A percentile compares a stretch with the other conserved stretches of the same genome.
phyloP scores from a whole-genome alignment of 768 basidiomycete genomes.

The Tephrocybe sp. region DNA sequence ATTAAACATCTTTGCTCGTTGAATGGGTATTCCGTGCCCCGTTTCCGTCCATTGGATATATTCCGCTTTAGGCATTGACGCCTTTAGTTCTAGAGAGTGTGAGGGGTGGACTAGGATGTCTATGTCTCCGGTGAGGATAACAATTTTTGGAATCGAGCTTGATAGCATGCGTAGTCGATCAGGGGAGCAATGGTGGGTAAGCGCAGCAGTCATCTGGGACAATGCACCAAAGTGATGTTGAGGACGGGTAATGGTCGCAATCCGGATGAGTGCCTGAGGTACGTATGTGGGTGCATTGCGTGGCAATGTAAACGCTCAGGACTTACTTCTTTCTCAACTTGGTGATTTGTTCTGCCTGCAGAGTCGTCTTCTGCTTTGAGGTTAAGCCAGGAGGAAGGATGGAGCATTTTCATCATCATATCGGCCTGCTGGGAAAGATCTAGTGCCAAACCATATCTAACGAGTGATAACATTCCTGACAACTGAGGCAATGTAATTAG shows the following conservation, averaged over 20 bases:
- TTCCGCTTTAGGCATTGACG: slow-evolving; percentile 60
- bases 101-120: slow-evolving; percentile 56
- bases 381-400: slow-evolving; percentile 61
- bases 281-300: not conserved
- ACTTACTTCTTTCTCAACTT: slow-evolving; percentile 56
- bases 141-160: slow-evolving; percentile 59
- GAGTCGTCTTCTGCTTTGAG: slow-evolving; percentile 51
- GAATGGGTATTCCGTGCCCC: slow-evolving; percentile 63
- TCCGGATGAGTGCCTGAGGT: slow-evolving; percentile 45
- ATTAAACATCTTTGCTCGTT: slow-evolving; percentile 53
- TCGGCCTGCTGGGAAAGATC: slow-evolving; percentile 50
- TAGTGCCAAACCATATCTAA: slow-evolving; percentile 38
- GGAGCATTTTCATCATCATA: slow-evolving; percentile 57
- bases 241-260: slow-evolving; percentile 51
- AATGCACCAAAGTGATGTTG: slow-evolving; percentile 63
- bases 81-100: slow-evolving; percentile 54
- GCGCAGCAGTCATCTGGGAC: slow-evolving; percentile 70
- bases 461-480: slow-evolving; percentile 35
- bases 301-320: not conserved
- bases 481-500: slow-evolving; percentile 30
- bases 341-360: slow-evolving; percentile 61
- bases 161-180: slow-evolving; percentile 51
- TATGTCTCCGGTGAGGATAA: slow-evolving; percentile 66
- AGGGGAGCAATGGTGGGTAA: slow-evolving; percentile 61
- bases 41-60: slow-evolving; percentile 57